A percentile compares a stretch with the other conserved stretches of the same genome.
Conservation (phyloP, 2,329 filamentous ascomycete genomes). For the Beauveria sp. region DNA sequence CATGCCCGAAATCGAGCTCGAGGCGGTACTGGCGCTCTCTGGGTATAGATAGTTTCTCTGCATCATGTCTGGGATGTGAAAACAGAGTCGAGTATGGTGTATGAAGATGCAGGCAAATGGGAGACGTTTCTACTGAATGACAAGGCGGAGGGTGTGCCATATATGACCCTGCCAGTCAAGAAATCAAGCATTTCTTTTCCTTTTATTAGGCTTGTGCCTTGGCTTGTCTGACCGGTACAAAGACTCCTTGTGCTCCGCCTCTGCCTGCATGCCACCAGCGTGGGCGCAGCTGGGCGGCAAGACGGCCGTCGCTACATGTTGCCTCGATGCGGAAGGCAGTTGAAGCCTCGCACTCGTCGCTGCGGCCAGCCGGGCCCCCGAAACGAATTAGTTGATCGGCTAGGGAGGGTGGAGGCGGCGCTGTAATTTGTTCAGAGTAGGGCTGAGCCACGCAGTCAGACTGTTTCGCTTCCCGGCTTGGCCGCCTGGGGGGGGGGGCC, state of each 20-base stretch:
- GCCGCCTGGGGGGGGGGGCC: neutral
- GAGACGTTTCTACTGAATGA: neutral
- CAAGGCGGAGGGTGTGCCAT: neutral
- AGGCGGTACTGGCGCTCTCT: neutral
- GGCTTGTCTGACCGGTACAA: slow-evolving; percentile 5
- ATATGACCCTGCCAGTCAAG: neutral
- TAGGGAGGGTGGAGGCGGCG: neutral
- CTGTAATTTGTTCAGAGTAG: neutral
- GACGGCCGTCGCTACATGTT: neutral
- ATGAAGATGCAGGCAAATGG: neutral
- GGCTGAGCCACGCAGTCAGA: slow-evolving; percentile 6
- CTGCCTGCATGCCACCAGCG: neutral
- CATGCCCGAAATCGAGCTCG: slow-evolving; percentile 7
- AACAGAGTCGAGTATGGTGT: neutral
- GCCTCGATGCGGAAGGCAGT: slow-evolving; percentile 5
- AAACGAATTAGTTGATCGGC: slow-evolving; percentile 1
- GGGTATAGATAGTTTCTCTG: slow-evolving; percentile 5
- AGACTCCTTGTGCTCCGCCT: slow-evolving; percentile 6
- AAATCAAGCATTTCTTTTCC: neutral
- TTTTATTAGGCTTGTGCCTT: neutral
- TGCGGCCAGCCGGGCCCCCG: slow-evolving; percentile 1
- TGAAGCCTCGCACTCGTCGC: neutral
- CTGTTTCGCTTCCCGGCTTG: neutral
- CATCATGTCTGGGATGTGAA: neutral
- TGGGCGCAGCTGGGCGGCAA: slow-evolving; percentile 3